Evolutionary conservation across 225 moss, liverwort and hornwort genomes (phyloP).

Genomic region (Marchantia paleacea): DNA sequence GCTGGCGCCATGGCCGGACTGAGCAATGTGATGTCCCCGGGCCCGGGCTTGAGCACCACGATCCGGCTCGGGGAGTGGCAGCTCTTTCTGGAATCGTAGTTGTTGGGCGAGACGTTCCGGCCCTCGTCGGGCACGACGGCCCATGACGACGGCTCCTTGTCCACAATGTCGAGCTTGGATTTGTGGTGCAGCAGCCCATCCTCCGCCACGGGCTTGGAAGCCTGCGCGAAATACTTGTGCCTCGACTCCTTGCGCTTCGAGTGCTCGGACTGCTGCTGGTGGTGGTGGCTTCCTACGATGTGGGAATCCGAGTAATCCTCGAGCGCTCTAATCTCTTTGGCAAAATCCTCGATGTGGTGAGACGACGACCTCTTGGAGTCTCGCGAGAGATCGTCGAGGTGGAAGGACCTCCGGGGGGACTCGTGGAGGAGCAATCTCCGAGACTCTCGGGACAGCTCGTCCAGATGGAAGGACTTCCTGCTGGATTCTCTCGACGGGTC

Average conservation of each 20-base stretch:
- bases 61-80: constrained; percentile 43
- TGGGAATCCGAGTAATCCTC: constrained; percentile 47
- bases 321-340: constrained; percentile 41
- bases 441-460: constrained; percentile 34
- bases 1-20: constrained; percentile 46
- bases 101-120: constrained; percentile 28
- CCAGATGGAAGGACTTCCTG: constrained; percentile 42
- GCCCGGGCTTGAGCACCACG: constrained; percentile 48
- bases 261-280: constrained; percentile 16
- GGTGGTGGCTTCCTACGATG: constrained; percentile 39
- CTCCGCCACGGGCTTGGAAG: constrained; percentile 37
- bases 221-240: constrained; percentile 16
- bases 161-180: constrained; percentile 9
- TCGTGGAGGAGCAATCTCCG: constrained; percentile 35
- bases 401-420: constrained; percentile 31
- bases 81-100: constrained; percentile 32
- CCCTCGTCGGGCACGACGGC: constrained; percentile 17
- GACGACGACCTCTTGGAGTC: constrained; percentile 25
- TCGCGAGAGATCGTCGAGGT: constrained; percentile 28
- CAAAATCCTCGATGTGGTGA: constrained; percentile 22
- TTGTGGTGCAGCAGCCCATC: constrained; percentile 19
- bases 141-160: constrained; percentile 24
- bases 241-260: constrained; percentile 31
- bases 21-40: constrained; percentile 40
- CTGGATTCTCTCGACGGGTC: constrained; percentile 32